Evolutionary conservation across 192 early-diverging fungal species (phyloP), one percentile per base, ranked within the genome.

Genomic region (Coemansia sp.): DNA sequence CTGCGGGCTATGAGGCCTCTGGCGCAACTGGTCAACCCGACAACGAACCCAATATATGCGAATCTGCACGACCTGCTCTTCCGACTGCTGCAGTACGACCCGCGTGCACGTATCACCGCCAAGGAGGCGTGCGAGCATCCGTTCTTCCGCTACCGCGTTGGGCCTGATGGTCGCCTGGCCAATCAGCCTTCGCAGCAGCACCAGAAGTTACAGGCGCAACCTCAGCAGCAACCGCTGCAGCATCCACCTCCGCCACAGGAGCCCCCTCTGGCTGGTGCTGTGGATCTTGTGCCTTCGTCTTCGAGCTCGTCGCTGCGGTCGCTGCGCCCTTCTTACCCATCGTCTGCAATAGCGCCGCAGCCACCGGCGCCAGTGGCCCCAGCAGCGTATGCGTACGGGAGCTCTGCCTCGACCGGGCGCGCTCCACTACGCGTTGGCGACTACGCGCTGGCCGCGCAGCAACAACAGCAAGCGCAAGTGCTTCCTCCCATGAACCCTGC

Each of bases 101-200:
- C 95, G 1, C 64, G 63, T 34, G 67, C 88, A 24, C 84, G 95
- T 38, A 89, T 96, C 41, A 85, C 92, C 4, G 94, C 96, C 12
- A 80, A 85, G 14, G 84, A 93, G 48, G 96, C 96, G 3, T 82
- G 94, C 52, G 71, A 86, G 23, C 94, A 96, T 69, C 88, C 87
- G 31, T 97, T 96, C 71, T 92, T 98, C 71, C 75, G 84, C 58
- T 78, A 82, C 25, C 71, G 78, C 5, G 69, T 87, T n/a, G 81
- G 74, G 2, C 65, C 81, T 24, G 76, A 82, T 48, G 75, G 75
- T 5, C 68, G 73, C 23, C 54, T 82, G 51, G 59, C 64, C 31
- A 67, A 49, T 38, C 60, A 62, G 4, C 30, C 60, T 24, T 9
- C 57, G 6, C 48, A 52, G 19, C 64, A 62, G 22, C 49, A 54